Evolutionary conservation across 306 rosid genomes (phyloP).

Genomic region (Citrullus mucosospermus): DNA sequence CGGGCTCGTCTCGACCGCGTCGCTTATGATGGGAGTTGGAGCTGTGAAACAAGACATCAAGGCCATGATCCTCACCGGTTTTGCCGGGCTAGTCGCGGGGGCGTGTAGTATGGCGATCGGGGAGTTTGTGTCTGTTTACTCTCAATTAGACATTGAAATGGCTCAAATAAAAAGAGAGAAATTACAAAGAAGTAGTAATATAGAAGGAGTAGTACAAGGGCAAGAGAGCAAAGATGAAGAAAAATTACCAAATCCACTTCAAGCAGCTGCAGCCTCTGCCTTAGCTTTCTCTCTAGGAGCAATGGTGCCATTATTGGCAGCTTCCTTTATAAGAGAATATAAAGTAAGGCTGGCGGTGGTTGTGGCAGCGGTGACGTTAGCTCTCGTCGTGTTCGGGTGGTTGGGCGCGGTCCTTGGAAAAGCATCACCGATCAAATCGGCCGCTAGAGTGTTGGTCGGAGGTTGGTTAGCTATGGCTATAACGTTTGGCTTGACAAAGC

Average conservation of each 20-base stretch:
- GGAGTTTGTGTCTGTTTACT: conserved; percentile 84
- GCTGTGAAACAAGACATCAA: conserved; percentile 75
- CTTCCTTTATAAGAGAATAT: conserved; percentile 58
- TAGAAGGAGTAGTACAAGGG: neutral
- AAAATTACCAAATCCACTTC: conserved; percentile 64
- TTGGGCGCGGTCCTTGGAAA: conserved; percentile 61
- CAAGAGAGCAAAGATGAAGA: conserved; percentile 22
- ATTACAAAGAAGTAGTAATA: conserved; percentile 3
- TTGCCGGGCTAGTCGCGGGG: conserved; percentile 78
- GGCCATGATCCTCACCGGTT: conserved; percentile 77
- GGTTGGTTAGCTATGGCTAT: conserved; percentile 92
- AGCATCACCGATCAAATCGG: conserved; percentile 41
- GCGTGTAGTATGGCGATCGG: conserved; percentile 98
- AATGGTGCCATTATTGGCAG: conserved; percentile 74
- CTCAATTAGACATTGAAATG: conserved; percentile 70
- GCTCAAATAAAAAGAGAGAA: conserved; percentile 57
- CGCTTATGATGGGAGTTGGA: conserved; percentile 90
- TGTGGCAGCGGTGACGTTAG: conserved; percentile 52
- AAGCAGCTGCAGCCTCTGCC: conserved; percentile 84
- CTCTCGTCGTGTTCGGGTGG: conserved; percentile 67
- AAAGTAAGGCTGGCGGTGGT: conserved; percentile 46
- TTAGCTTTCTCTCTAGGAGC: conserved; percentile 78
- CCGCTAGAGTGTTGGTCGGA: conserved; percentile 51
- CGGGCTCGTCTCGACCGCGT: conserved; percentile 84
- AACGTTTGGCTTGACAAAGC: conserved; percentile 70